A percentile compares a stretch with the other conserved stretches of the same genome.
Conservation (phyloP, 805 yeast species). For the Candida michaelii region DNA sequence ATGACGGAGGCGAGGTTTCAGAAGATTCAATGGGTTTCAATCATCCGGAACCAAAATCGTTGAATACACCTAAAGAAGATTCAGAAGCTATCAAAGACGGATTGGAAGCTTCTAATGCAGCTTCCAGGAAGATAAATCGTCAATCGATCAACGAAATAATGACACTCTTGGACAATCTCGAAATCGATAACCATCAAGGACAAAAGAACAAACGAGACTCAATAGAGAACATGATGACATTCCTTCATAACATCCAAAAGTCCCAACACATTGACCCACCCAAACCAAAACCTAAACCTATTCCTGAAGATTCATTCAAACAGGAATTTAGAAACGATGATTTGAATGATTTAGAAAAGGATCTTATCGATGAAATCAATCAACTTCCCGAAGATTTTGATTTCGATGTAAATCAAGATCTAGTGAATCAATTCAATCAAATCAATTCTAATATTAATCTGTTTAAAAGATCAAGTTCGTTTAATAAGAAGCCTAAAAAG, state of each 20-base stretch:
- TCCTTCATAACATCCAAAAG: constrained; percentile 15
- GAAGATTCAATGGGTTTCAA: too few relatives aligned
- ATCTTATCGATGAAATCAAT: constrained; percentile 36
- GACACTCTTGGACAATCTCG: constrained; percentile 22
- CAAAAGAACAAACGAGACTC: constrained; percentile 19
- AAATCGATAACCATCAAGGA: constrained; percentile 10
- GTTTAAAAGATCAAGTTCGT: constrained; percentile 36
- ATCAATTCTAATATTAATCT: constrained; percentile 16
- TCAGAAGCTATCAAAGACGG: too few relatives aligned
- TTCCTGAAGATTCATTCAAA: not conserved
- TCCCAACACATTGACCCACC: not conserved
- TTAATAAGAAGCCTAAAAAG: constrained; percentile 36
- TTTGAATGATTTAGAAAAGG: constrained; percentile 23
- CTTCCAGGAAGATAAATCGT: constrained; percentile 18
- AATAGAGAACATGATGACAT: constrained; percentile 25
- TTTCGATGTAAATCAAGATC: constrained; percentile 22
- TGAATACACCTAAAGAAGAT: too few relatives aligned
- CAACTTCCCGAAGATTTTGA: constrained; percentile 40
- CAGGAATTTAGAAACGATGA: constrained; percentile 12
- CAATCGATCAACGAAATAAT: constrained; percentile 34
- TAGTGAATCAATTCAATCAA: constrained; percentile 20
- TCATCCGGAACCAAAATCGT: too few relatives aligned
- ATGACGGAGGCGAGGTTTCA: too few relatives aligned
- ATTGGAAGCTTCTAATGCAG: not conserved
- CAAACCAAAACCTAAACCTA: not conserved